Conservation (phyloP, 179 eudicot species). For the Spergularia azorica region DNA sequence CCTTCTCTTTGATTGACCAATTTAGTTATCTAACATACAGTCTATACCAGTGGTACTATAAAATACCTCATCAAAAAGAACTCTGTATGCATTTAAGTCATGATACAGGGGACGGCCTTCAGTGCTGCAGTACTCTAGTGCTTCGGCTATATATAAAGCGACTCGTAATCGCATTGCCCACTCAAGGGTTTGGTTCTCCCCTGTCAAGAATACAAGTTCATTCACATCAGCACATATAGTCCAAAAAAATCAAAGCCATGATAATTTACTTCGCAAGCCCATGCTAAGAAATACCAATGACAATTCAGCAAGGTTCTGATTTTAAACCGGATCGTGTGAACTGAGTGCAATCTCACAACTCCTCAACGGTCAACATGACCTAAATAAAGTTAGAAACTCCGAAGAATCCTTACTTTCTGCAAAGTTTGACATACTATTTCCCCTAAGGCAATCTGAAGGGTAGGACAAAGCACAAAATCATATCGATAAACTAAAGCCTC, state of each 20-base stretch:
- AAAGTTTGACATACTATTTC: not conserved
- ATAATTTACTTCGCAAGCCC: not conserved
- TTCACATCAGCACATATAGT: conserved; percentile 13
- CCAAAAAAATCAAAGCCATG: not conserved
- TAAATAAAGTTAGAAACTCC: not conserved
- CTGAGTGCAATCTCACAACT: too few species aligned
- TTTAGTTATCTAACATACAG: not conserved
- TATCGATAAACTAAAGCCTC: not conserved
- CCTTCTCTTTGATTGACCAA: too few species aligned
- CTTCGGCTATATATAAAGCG: conserved; percentile 79
- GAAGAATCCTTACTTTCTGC: not conserved
- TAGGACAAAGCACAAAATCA: not conserved
- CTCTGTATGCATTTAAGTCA: conserved; percentile 81
- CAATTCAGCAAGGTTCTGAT: not conserved
- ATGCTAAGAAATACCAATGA: not conserved
- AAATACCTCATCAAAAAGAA: conserved; percentile 89
- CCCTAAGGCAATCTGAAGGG: not conserved
- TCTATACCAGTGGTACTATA: not conserved
- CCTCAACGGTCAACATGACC: not conserved
- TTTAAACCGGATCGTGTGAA: not conserved
- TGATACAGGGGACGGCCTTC: conserved; percentile 82
- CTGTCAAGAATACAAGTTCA: conserved; percentile 40
- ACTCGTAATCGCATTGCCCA: conserved; percentile 93
- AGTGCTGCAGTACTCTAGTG: conserved; percentile 71
- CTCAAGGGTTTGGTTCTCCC: conserved; percentile 90